Conservation (phyloP, 2,329 filamentous ascomycete genomes). For the Beauveria medogensis region DNA sequence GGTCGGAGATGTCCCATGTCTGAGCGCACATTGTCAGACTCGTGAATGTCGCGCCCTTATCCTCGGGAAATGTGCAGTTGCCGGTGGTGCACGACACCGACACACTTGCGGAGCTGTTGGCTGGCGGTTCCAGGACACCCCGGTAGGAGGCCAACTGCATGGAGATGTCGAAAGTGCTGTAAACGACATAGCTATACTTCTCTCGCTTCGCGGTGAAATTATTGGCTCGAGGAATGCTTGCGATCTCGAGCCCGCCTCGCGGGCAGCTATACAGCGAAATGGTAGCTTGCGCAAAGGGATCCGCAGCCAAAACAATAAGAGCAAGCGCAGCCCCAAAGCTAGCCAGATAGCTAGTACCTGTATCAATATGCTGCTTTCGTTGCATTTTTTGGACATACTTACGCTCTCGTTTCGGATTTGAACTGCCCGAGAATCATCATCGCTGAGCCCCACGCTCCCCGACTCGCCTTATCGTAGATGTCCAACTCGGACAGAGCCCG, state of each 20-base stretch:
- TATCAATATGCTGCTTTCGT: background rate
- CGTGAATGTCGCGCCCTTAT: background rate
- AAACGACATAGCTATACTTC: background rate
- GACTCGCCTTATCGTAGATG: conserved; percentile 1
- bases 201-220: background rate
- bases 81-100: background rate
- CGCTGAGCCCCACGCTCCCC: background rate
- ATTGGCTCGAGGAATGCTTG: conserved; percentile 4
- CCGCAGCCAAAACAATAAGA: background rate
- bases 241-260: background rate
- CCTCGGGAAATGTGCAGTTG: conserved; percentile 5
- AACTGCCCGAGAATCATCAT: conserved; percentile 1
- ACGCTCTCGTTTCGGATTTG: background rate
- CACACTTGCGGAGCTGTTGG: background rate
- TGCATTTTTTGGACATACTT: background rate
- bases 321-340: background rate
- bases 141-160: conserved; percentile 1
- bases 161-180: background rate
- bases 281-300: conserved; percentile 6
- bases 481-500: background rate
- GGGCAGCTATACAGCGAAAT: background rate
- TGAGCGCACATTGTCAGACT: background rate
- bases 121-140: background rate
- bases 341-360: background rate
- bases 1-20: conserved; percentile 2